These are phyloP conservation scores for Ormosia emarginata DNA, from an alignment of 306 rosid species.

Conservation along the genomic window DNA sequence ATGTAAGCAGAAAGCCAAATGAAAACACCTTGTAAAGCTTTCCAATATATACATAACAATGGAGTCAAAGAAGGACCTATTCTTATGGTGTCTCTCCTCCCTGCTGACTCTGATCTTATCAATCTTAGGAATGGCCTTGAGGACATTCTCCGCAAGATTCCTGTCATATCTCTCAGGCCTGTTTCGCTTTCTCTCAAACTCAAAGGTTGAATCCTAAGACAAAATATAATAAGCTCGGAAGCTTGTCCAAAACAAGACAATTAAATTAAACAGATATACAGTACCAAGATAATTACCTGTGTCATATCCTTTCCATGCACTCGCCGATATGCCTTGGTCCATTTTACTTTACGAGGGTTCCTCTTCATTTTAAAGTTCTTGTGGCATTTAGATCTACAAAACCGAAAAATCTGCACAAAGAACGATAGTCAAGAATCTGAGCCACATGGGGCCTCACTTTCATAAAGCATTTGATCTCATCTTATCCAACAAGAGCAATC, in stretches of 20 bases:
- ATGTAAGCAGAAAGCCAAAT: neutral
- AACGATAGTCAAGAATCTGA: neutral
- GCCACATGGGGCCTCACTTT: neutral
- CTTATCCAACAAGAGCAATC: neutral
- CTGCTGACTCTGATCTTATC: conserved; percentile 58
- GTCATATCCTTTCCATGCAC: conserved; percentile 94
- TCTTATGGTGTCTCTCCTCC: conserved; percentile 42
- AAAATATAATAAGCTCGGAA: neutral
- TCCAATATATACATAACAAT: neutral
- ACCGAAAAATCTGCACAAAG: conserved; percentile 64
- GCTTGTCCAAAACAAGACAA: neutral
- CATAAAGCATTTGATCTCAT: neutral
- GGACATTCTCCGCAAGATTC: conserved; percentile 48
- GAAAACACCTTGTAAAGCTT: neutral
- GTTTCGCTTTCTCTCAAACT: conserved; percentile 91
- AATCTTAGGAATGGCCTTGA: conserved; percentile 76
- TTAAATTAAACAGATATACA: neutral
- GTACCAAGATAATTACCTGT: conserved; percentile 44
- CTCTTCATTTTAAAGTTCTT: conserved; percentile 98
- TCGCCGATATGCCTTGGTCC: conserved; percentile 85
- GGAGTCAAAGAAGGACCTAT: conserved; percentile 45
- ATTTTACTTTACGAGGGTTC: conserved; percentile 86
- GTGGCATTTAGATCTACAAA: conserved; percentile 93
- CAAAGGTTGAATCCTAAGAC: conserved; percentile 76
- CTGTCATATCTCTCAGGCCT: conserved; percentile 89